Evolutionary conservation across 768 basidiomycete species (phyloP).

Genomic region (Amanita rubescens): DNA sequence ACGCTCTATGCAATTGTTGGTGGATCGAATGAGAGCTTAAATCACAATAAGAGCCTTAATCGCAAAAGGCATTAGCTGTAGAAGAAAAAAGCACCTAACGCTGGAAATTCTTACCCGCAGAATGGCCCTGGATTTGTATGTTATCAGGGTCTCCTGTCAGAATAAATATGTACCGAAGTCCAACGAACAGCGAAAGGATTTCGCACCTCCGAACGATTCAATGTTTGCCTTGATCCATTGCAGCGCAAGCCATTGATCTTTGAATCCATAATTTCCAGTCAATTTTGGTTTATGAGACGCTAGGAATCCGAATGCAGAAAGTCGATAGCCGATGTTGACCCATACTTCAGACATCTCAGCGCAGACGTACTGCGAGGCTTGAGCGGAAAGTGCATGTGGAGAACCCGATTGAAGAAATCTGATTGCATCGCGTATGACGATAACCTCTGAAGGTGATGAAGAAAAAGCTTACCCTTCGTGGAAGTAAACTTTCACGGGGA

Average conservation of each 20-base stretch:
- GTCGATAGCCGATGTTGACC: too few relatives aligned
- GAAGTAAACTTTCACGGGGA: slow-evolving; percentile 69
- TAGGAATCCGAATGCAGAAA: too few relatives aligned
- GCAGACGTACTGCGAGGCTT: slow-evolving; percentile 68
- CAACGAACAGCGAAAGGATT: neutral
- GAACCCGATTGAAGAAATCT: slow-evolving; percentile 79
- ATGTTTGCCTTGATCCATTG: too few relatives aligned
- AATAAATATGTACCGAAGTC: neutral
- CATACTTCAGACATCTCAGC: too few relatives aligned
- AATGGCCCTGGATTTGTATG: slow-evolving; percentile 61
- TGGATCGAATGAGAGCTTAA: slow-evolving; percentile 69
- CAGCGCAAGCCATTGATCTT: too few relatives aligned
- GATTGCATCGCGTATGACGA: neutral
- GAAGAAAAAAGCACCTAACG: too few relatives aligned
- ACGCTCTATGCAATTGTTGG: slow-evolving; percentile 64
- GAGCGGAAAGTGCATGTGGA: slow-evolving; percentile 50
- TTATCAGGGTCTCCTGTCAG: too few relatives aligned
- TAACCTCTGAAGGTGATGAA: neutral
- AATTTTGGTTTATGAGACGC: too few relatives aligned
- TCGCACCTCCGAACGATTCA: too few relatives aligned
- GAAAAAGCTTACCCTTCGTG: slow-evolving; percentile 58
- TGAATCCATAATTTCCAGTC: too few relatives aligned
- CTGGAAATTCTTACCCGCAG: slow-evolving; percentile 43
- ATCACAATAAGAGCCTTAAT: too few relatives aligned
- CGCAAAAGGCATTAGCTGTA: neutral